Base-by-base conservation (phyloP, 495 filamentous ascomycete genomes). In the Staphylotrichum longicolle region DNA sequence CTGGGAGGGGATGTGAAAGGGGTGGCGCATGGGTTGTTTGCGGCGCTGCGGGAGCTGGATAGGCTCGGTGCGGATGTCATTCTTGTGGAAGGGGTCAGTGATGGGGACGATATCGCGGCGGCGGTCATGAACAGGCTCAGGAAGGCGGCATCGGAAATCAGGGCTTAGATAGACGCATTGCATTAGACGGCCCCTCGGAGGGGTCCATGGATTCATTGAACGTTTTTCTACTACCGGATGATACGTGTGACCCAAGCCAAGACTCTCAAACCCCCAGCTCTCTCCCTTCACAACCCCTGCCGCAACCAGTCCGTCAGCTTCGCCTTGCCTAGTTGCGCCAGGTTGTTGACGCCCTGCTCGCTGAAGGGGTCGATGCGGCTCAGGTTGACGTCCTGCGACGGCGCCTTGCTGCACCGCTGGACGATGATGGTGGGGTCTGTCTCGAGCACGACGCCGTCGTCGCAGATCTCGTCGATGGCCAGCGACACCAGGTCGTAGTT, bases 371-470 rank as follows among this genome's bases (percentile, higher is more conserved):
- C 94, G 73, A 99, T 92, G 65, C 86, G 89, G 80, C 93, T 89
- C 71, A 98, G 84, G 64, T 89, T 89, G 20, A 91, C 89, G 77
- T 99, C 94, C 65, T 96, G 89, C 58, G 86, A 85, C n/a, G 94
- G 94, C 20, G 95, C 90, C 68, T 87, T 85, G 80, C 89, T 95
- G 67, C 97, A 95, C 57, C 94, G 78, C 64, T 91, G 91, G 41
- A 91, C 87, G 67, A 99, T 90, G 62, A 96, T 85, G 34, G 93
- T 90, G 0, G 94, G 92, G 73, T 99, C 94, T 0, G 92, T 96
- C 78, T 99, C 94, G 11, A 99, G 82, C 64, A 98, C 92, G 64
- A 99, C 92, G 37, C 94, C 94, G 66, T 98, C 94, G 74, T 98
- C 94, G 37, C 96, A 86, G 58, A 96, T 91, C 74, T 99, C 94